Base-by-base conservation (phyloP, 2,329 filamentous ascomycete genomes). In the Beauveria medogensis region DNA sequence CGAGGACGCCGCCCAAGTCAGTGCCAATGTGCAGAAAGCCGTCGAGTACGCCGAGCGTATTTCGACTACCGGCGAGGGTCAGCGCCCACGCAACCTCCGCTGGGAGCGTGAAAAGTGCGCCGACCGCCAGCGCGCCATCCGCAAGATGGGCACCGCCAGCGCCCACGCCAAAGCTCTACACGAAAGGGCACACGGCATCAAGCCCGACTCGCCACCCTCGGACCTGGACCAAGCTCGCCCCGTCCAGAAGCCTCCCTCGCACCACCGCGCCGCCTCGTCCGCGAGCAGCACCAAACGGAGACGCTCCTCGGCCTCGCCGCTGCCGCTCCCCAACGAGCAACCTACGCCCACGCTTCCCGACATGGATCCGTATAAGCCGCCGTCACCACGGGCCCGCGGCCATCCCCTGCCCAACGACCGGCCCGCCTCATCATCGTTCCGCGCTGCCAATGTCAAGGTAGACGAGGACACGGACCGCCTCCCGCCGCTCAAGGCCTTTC, bases 21-120 rank as follows among this genome's bases (percentile, higher is more conserved):
- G 48, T 18, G 59, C 59, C 52, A 61, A 61, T 47, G 46, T 55
- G 22, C 40, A 56, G 18, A 61, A 61, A 47, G 59, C 59, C 26
- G 59, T 61, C 59, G 59, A 55, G 14, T 41, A 51, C 18, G 59
- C 59, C 34, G 46, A 56, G 46, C 30, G 41, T 24, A 50, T 61
- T 20, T 55, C 52, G 6, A 48, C 44, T 10, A 48, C 52, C 12
- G 59, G 43, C 44, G 37, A 54, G 6, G 28, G 55, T 8, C 48
- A 59, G 41, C 52, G 59, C 18, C 59, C 59, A n/a, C 52, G 59
- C 12, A 61, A 61, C 26, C 46, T 61, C 16, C 59, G 59, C 18
- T 61, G 59, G 59, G 59, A 55, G 44, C 59, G 59, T 10, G 59
- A 61, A 30, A 61, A 61, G 44, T 61, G 59, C 53, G 59, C 59